phyloP scores from a whole-genome alignment of 345 rosid species.

The Syzygium oleosum region DNA sequence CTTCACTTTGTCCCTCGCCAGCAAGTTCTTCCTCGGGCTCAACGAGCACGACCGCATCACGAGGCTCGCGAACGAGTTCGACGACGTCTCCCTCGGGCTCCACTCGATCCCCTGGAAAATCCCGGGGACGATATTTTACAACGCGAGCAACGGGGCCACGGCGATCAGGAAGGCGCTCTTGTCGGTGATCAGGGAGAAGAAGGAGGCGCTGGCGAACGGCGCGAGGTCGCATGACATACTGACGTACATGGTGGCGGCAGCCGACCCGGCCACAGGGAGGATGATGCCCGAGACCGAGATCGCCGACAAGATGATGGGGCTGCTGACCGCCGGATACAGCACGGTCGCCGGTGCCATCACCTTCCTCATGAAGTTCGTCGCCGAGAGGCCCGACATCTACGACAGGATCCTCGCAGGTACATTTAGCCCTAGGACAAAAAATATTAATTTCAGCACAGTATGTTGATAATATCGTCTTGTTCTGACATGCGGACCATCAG shows the following conservation, averaged over 20 bases:
- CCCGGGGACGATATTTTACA: conserved; percentile 25
- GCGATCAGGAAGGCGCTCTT: conserved; percentile 19
- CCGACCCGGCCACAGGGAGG: conserved; percentile 19
- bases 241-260: conserved; percentile 19
- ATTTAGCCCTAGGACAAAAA: not conserved
- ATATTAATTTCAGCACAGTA: not conserved
- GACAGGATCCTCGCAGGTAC: conserved; percentile 22
- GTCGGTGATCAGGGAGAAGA: conserved; percentile 25
- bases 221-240: conserved; percentile 17
- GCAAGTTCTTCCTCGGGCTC: conserved; percentile 33
- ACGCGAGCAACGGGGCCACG: conserved; percentile 18
- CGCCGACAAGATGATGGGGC: conserved; percentile 43
- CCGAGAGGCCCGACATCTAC: conserved; percentile 34
- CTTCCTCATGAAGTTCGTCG: conserved; percentile 46
- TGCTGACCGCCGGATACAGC: conserved; percentile 39
- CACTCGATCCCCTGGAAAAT: conserved; percentile 26
- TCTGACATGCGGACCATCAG: not conserved
- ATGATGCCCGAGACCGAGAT: conserved; percentile 37
- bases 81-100: conserved; percentile 26
- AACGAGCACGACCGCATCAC: conserved; percentile 26
- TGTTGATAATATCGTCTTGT: not conserved
- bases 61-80: conserved; percentile 20
- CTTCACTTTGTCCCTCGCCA: conserved; percentile 31
- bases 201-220: conserved; percentile 13
- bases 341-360: conserved; percentile 39